Percentiles rank a stretch among this genome's conserved stretches.
These are phyloP conservation scores for Cyberlindnera samutprakarnensis DNA, from an alignment of 805 yeast species.

Conservation along the genomic window DNA sequence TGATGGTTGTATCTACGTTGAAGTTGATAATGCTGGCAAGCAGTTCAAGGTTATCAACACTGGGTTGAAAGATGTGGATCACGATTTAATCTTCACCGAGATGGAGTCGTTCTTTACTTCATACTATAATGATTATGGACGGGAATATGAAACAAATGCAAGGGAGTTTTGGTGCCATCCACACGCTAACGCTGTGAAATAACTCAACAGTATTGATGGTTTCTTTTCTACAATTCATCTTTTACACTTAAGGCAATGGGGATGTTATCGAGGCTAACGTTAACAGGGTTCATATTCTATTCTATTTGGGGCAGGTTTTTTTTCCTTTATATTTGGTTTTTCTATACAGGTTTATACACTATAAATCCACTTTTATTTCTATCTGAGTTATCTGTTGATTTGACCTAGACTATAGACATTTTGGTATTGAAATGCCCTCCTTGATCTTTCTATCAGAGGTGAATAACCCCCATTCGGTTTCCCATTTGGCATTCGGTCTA, in stretches of 20 bases:
- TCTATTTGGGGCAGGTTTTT: no score
- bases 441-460: slow-evolving; percentile 40
- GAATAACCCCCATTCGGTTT: slow-evolving; percentile 67
- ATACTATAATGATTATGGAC: slow-evolving; percentile 28
- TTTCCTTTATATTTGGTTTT: no score
- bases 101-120: slow-evolving; percentile 25
- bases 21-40: slow-evolving; percentile 17
- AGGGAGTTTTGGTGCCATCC: slow-evolving; percentile 20
- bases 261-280: no score
- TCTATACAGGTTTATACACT: no score
- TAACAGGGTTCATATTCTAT: no score
- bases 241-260: no score
- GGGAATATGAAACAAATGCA: slow-evolving; percentile 24
- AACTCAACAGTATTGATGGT: no score
- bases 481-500: slow-evolving; percentile 46
- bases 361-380: no score
- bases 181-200: no score
- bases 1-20: slow-evolving; percentile 10
- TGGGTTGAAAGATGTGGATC: slow-evolving; percentile 13
- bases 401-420: no score
- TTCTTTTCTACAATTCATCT: no score
- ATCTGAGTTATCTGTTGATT: no score
- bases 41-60: slow-evolving; percentile 17
- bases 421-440: slow-evolving; percentile 34
- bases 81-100: slow-evolving; percentile 13